Base-by-base conservation (phyloP, 352 stramenopile species). In the Globisporangium yorkense region DNA sequence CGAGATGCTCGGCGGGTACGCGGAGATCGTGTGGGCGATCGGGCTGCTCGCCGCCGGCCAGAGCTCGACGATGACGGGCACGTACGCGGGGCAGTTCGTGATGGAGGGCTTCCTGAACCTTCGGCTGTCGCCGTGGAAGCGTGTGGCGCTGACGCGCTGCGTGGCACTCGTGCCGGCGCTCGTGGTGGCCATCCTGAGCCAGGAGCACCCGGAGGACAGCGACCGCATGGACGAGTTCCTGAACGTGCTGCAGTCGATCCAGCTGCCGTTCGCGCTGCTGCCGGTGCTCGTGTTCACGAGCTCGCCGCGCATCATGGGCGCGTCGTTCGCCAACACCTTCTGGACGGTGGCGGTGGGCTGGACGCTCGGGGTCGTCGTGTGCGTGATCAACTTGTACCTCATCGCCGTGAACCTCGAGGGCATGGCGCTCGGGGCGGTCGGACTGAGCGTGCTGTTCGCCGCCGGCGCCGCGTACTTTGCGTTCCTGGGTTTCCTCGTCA, bases 41-140 rank as follows among this genome's bases (percentile, higher is more conserved):
- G 96, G 94, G 2, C 68, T 99, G 21, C 70, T 99, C 31, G 96
- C 96, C 6, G 91, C 96, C 13, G 96, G 96, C 24, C 96, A 99
- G 63, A 96, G 80, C 66, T 94, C 85, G 35, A 98, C 95, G 24
- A 98, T 99, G 85, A 98, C 96, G 2, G 96, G 94, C 31, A 99
- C 96, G 6, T 98, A 98, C 66, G 96, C 96, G 0, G 96, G 96
- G 12, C 96, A 98, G 70, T 98, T 98, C 56, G 93, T 99, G 31
- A 98, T 98, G 94, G 91, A 98, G 74, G 95, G 95, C 0, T 99
- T 99, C 57, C 68, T 98, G n/a, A 78, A 97, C 50, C 70, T 98
- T 29, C 79, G 86, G 37, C 58, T 98, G 10, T 79, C 92, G 5
- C 76, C 91, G 20, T 70, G 80, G 80, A 90, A 90, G 61, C 80